phyloP scores from a whole-genome alignment of 306 rosid species.

The Cicer pinnatifidum region DNA sequence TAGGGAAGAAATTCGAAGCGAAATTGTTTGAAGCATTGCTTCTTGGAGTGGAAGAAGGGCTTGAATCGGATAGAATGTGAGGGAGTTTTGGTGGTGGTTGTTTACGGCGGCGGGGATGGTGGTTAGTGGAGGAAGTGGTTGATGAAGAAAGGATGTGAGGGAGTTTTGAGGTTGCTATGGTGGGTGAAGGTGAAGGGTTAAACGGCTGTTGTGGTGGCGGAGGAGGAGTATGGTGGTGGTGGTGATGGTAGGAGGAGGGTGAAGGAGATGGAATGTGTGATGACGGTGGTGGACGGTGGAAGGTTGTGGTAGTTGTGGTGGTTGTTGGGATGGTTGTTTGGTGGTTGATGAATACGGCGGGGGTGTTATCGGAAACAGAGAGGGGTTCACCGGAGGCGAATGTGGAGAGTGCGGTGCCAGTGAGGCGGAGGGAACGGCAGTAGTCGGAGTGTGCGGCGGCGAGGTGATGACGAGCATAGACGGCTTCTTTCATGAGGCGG shows the following conservation, averaged over 20 bases:
- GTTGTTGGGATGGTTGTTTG: constrained; percentile 42
- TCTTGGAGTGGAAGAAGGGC: constrained; percentile 61
- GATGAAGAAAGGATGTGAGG: constrained; percentile 69
- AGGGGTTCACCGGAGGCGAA: constrained; percentile 80
- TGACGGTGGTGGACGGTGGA: constrained; percentile 39
- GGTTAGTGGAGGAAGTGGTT: not conserved
- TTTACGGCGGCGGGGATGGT: constrained; percentile 53
- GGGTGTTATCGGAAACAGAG: constrained; percentile 75
- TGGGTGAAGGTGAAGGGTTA: constrained; percentile 55
- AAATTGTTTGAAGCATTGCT: constrained; percentile 63
- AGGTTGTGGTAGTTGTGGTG: constrained; percentile 35
- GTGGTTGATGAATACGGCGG: constrained; percentile 74
- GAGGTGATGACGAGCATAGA: constrained; percentile 79
- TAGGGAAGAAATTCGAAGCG: constrained; percentile 54
- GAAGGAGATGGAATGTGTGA: constrained; percentile 55
- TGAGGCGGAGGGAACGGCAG: constrained; percentile 84
- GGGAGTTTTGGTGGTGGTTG: constrained; percentile 74
- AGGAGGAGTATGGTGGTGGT: constrained; percentile 53
- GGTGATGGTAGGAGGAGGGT: constrained; percentile 56
- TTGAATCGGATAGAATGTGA: constrained; percentile 88
- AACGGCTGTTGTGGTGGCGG: constrained; percentile 50
- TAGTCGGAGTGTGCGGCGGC: constrained; percentile 99
- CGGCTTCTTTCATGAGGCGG: constrained; percentile 86
- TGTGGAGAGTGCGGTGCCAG: constrained; percentile 77
- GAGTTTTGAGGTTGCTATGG: constrained; percentile 68